Evolutionary conservation across 2,329 filamentous ascomycete genomes (phyloP), one percentile per base, ranked within the genome.

Genomic region (Neonectria neomacrospora): DNA sequence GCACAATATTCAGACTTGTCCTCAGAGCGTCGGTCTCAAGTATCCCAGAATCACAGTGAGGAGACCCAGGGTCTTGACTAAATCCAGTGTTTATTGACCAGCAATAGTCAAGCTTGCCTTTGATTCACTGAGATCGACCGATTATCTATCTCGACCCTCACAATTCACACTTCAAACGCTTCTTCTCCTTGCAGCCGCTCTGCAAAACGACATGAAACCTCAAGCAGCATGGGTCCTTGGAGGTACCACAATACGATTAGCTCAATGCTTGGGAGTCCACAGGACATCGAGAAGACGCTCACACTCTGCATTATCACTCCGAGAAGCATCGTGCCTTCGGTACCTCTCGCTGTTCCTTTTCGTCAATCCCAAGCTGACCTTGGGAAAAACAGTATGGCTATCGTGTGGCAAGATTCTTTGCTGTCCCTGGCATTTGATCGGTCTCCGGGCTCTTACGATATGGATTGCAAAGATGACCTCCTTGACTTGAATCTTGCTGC

Each of bases 181-280:
- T 0, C 58, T 71, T n/a, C 41, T 71, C 5, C 68, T 70, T 23
- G 67, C 66, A 3, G 51, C 60, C 30, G 61, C 68, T 3, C 42
- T 71, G 3, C 68, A 71, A 30, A 70, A 70, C 11, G 50, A 66
- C 16, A 70, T 68, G 59, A 69, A 61, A 3, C 67, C 68, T 3
- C 62, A 61, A 26, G 68, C 66, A 28, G 68, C 68, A 2, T 71
- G 64, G 68, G 56, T 70, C 7, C 20, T 71, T 0, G 64, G 68
- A 1, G 66, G 68, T 0, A 70, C 64, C 9, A 71, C 68, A 1
- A 45, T 69, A 9, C 60, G 68, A 2, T 20, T 67, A 2, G 68
- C 64, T 4, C 41, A 69, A 14, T 67, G 58, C 2, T 20, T 70
- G 10, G 66, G 68, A 0, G 52, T 71, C 12, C 68, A 70, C 8